Percentiles rank a stretch among this genome's conserved stretches.
Conservation (phyloP, 1,284 basidiomycete genomes). For the Gomphus sp. region DNA sequence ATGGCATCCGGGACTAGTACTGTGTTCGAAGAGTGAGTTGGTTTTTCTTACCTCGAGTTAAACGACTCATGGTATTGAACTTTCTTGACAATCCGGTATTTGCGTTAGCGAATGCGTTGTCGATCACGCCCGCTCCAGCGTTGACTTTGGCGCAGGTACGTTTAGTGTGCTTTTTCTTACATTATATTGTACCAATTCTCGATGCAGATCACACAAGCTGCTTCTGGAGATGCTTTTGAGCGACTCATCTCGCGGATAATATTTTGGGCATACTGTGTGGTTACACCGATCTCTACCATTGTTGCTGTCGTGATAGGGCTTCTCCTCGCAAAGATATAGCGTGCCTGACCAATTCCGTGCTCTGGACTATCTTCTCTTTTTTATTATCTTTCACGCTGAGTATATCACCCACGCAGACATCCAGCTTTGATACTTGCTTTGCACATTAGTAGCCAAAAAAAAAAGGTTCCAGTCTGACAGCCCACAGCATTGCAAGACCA, state of each 20-base stretch:
- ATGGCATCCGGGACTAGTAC: constrained; percentile 53
- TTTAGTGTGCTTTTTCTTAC: constrained; percentile 10
- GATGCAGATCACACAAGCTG: constrained; percentile 76
- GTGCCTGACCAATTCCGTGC: neutral
- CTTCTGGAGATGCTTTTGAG: constrained; percentile 84
- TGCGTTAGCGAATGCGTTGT: constrained; percentile 67
- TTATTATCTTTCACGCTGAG: too few species aligned
- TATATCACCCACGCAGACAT: too few species aligned
- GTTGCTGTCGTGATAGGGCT: constrained; percentile 47
- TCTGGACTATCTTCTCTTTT: neutral
- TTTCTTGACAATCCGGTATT: constrained; percentile 59
- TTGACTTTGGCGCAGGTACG: constrained; percentile 69
- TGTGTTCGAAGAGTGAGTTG: constrained; percentile 66
- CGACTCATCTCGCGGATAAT: constrained; percentile 77
- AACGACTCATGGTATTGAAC: neutral
- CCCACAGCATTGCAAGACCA: too few species aligned
- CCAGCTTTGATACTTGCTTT: too few species aligned
- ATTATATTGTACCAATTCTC: neutral
- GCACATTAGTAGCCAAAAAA: too few species aligned
- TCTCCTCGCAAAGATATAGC: neutral
- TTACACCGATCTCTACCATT: constrained; percentile 77
- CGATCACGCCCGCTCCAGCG: constrained; percentile 75
- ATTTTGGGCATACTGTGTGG: constrained; percentile 75
- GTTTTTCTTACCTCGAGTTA: constrained; percentile 1
- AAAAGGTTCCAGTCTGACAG: too few species aligned